Conservation (phyloP, 306 rosid species). For the Vicia faba region DNA sequence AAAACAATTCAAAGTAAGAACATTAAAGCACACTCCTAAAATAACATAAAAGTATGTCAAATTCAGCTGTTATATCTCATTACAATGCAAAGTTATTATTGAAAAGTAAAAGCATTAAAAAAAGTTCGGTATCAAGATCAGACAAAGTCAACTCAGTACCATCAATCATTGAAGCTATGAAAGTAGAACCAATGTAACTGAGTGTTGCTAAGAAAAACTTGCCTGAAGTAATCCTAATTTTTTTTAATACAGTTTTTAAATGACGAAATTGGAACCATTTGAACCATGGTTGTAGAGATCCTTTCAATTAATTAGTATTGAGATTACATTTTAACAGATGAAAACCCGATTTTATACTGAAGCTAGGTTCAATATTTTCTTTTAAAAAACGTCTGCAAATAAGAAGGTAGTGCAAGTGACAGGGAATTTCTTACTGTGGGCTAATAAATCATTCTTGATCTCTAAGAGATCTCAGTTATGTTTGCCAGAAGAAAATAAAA, state of each 20-base stretch:
- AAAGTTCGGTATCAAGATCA: background rate
- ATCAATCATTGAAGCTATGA: background rate
- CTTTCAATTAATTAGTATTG: background rate
- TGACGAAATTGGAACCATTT: slow-evolving; percentile 9
- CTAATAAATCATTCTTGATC: slow-evolving; percentile 5
- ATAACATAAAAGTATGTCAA: background rate
- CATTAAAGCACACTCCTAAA: background rate
- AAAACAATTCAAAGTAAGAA: slow-evolving; percentile 19
- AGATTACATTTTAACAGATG: no score
- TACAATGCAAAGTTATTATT: slow-evolving; percentile 1
- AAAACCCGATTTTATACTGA: no score
- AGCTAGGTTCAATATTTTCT: background rate
- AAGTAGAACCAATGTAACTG: background rate
- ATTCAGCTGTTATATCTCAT: slow-evolving; percentile 16
- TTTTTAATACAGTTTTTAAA: background rate
- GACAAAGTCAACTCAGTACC: background rate
- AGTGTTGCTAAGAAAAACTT: background rate
- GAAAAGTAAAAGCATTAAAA: background rate
- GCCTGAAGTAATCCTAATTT: slow-evolving; percentile 10
- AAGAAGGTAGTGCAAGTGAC: background rate
- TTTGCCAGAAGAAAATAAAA: slow-evolving; percentile 3
- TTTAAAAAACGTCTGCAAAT: background rate
- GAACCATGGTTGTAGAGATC: background rate
- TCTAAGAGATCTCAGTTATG: slow-evolving; percentile 6
- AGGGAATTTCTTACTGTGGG: no score